Percentiles rank a stretch among this genome's conserved stretches.
These are phyloP conservation scores for Didymella glomerata DNA, from an alignment of 2,329 filamentous ascomycete genomes.

Conservation along the genomic window DNA sequence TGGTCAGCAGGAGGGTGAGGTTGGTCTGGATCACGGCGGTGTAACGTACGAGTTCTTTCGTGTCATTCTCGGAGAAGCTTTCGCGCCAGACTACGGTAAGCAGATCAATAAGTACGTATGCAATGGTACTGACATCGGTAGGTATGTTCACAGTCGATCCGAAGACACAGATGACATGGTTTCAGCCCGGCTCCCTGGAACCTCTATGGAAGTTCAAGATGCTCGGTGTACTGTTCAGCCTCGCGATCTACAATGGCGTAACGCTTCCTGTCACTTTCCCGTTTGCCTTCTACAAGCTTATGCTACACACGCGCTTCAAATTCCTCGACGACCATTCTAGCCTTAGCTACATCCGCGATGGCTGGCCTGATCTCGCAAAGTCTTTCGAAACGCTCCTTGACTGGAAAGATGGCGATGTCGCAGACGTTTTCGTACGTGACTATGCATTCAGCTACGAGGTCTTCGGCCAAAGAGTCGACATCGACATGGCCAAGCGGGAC, in stretches of 20 bases:
- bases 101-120: background rate
- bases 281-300: slow-evolving; percentile 79
- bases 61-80: slow-evolving; percentile 78
- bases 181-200: slow-evolving; percentile 81
- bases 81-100: slow-evolving; percentile 77
- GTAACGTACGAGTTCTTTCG: slow-evolving; percentile 98
- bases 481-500: slow-evolving; percentile 59
- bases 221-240: slow-evolving; percentile 83
- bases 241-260: slow-evolving; percentile 92
- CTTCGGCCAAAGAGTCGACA: slow-evolving; percentile 62
- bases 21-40: slow-evolving; percentile 91
- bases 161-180: slow-evolving; percentile 84
- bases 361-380: slow-evolving; percentile 83
- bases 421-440: slow-evolving; percentile 81
- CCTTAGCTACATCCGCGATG: slow-evolving; percentile 82
- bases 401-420: slow-evolving; percentile 83
- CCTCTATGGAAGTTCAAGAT: slow-evolving; percentile 91
- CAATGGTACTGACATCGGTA: slow-evolving; percentile 32
- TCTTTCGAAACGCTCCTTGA: slow-evolving; percentile 76
- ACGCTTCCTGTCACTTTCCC: slow-evolving; percentile 92
- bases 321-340: slow-evolving; percentile 49
- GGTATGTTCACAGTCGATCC: slow-evolving; percentile 81
- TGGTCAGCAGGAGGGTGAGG: slow-evolving; percentile 80
- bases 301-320: slow-evolving; percentile 74
- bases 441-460: slow-evolving; percentile 82